Percentiles rank a stretch among this genome's conserved stretches.
Evolutionary conservation across 2,329 filamentous ascomycete species (phyloP).

Genomic region (Colletotrichum camelliae): DNA sequence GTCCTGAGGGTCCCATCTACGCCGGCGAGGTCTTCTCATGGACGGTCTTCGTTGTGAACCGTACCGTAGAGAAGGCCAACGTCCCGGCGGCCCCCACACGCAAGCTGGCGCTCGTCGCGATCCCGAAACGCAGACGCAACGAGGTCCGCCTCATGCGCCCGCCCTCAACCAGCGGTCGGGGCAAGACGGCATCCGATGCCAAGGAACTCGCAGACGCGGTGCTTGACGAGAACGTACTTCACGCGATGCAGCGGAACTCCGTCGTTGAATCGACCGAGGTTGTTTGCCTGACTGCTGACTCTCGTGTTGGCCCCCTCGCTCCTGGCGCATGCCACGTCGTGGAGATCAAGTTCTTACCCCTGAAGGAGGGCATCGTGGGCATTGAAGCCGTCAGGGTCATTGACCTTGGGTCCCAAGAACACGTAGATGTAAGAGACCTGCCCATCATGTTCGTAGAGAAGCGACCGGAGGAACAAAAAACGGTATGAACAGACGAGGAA

Average conservation of each 20-base stretch:
- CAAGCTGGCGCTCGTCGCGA: conserved; percentile 72
- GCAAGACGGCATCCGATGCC: conserved; percentile 22
- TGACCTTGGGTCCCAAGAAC: conserved; percentile 76
- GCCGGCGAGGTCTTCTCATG: conserved; percentile 74
- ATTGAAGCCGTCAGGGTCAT: conserved; percentile 76
- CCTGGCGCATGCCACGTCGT: conserved; percentile 76
- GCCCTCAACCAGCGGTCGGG: conserved; percentile 55
- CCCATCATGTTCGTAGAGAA: conserved; percentile 68
- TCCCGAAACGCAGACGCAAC: conserved; percentile 68
- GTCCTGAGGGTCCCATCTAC: conserved; percentile 59
- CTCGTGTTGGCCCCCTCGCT: conserved; percentile 73
- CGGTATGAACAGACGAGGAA: background rate
- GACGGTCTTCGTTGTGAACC: conserved; percentile 79
- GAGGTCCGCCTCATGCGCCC: conserved; percentile 59
- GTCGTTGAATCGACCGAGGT: conserved; percentile 69
- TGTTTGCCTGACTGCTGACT: conserved; percentile 77
- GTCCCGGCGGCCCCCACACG: conserved; percentile 51
- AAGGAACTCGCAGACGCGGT: conserved; percentile 66
- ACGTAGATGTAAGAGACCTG: conserved; percentile 77
- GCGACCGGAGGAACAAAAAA: conserved; percentile 14
- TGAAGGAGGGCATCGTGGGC: conserved; percentile 70
- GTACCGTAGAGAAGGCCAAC: conserved; percentile 50
- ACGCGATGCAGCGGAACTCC: conserved; percentile 73
- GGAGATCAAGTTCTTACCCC: conserved; percentile 74
- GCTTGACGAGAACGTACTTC: conserved; percentile 73